phyloP scores from a whole-genome alignment of 1,284 basidiomycete species.

The Singerocomus inundabilis region DNA sequence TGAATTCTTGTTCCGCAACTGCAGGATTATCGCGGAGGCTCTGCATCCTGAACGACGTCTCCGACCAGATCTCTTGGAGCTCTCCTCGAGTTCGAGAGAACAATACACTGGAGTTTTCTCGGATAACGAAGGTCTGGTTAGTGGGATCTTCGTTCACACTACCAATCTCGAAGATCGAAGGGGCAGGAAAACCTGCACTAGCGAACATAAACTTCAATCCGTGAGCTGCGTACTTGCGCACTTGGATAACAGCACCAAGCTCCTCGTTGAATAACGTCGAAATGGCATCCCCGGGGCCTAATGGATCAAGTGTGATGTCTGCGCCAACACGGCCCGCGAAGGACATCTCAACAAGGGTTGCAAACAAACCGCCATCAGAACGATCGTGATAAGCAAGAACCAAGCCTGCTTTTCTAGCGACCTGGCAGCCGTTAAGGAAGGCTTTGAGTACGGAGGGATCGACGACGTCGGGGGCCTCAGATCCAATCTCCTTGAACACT shows the following conservation, averaged over 20 bases:
- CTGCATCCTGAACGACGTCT: conserved; percentile 95
- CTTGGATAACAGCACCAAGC: conserved; percentile 90
- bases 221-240: conserved; percentile 61
- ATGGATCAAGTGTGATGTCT: conserved; percentile 62
- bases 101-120: conserved; percentile 52
- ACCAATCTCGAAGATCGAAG: conserved; percentile 76
- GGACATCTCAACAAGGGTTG: conserved; percentile 92
- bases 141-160: conserved; percentile 50
- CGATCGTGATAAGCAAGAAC: conserved; percentile 97
- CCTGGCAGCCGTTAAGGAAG: conserved; percentile 80
- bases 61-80: conserved; percentile 88
- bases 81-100: conserved; percentile 67
- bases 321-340: conserved; percentile 89
- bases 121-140: conserved; percentile 66
- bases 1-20: conserved; percentile 81
- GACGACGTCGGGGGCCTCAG: conserved; percentile 88
- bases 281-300: conserved; percentile 56
- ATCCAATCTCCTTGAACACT: conserved; percentile 90
- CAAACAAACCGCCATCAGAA: conserved; percentile 94
- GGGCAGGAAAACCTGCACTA: conserved; percentile 69
- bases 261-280: conserved; percentile 94
- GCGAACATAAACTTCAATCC: conserved; percentile 64
- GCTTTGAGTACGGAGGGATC: conserved; percentile 72
- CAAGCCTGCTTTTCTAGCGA: conserved; percentile 61
- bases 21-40: conserved; percentile 81